A percentile compares a stretch with the other conserved stretches of the same genome.
phyloP scores from a whole-genome alignment of 1,284 basidiomycete genomes.

The Kwoniella shivajii region DNA sequence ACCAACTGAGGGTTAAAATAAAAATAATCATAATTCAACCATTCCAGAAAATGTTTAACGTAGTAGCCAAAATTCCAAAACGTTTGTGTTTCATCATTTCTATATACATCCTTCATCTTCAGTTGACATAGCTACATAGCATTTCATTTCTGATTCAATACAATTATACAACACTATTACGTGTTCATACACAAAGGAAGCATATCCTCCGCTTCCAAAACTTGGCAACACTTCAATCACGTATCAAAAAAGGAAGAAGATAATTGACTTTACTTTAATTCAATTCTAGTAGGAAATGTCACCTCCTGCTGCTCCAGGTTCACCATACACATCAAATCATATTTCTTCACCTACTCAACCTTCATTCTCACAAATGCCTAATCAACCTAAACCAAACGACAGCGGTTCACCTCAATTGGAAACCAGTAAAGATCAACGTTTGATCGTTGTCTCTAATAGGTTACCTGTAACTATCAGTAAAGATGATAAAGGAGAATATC shows the following conservation, averaged over 20 bases:
- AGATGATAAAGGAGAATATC: constrained; percentile 82
- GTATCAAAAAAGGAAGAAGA: not conserved
- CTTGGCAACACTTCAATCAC: not conserved
- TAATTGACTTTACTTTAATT: too few relatives aligned
- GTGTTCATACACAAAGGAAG: not conserved
- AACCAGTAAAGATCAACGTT: constrained; percentile 59
- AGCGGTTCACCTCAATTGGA: not conserved
- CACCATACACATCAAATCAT: constrained; percentile 11
- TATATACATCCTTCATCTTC: too few relatives aligned
- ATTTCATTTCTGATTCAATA: not conserved
- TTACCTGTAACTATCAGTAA: constrained; percentile 90
- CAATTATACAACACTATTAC: not conserved
- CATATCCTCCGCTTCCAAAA: too few relatives aligned
- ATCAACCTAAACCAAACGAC: not conserved
- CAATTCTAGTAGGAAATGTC: constrained; percentile 10
- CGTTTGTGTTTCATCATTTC: too few relatives aligned
- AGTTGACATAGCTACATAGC: too few relatives aligned
- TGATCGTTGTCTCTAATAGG: constrained; percentile 95
- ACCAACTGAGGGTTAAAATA: too few relatives aligned
- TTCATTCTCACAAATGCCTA: constrained; percentile 1
- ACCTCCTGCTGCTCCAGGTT: constrained; percentile 8
- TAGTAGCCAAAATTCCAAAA: too few relatives aligned
- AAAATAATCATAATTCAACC: too few relatives aligned
- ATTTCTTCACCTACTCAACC: constrained; percentile 3
- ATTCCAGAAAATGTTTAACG: too few relatives aligned